Base-by-base conservation (phyloP, 495 filamentous ascomycete genomes). In the Daldinia caldariorum region DNA sequence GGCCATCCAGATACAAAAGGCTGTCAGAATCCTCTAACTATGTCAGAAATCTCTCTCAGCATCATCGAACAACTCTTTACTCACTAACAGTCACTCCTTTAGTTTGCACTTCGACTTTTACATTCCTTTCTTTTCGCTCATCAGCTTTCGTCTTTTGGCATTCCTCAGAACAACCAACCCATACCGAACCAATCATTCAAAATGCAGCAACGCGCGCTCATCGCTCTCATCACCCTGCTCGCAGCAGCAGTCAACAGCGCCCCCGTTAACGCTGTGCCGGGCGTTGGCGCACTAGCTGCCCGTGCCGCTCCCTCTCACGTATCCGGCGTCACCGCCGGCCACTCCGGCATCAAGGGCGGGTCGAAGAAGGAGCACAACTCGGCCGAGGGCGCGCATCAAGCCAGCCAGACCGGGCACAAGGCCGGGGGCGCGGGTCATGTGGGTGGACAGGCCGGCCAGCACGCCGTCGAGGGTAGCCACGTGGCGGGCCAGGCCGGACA, bases 181-280 rank as follows among this genome's bases (percentile, higher is more conserved):
- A n/a, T n/a, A n/a, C 32, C 49, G 22, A 47, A 4, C 2, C 16
- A 55, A 62, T 56, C 39, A 26, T 3, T 22, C 67, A 72, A 72
- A 68, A 72, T 72, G 69, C 69, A 72, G 69, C 69, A 72, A 51
- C 59, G 64, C 37, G 39, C 49, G 16, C 7, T 72, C 41, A 20
- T 72, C 56, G 64, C 69, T 37, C 20, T 67, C 41, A 51, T 72
- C 60, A 43, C 69, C 60, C 49, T 72, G 47, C 69, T 72, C 60
- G 63, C 64, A 14, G 63, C 69, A 51, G 56, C 56, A 31, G 63
- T 60, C 32, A 64, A 47, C 55, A 53, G 53, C n/a, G 64, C 69
- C 0, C 69, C 69, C 2, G 0, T 72, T 39, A n/a, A 12, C 59
- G n/a, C 63, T 2, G 37, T 26, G 0, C 58, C 59, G 6, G 49